phyloP scores from a whole-genome alignment of 768 basidiomycete species.

The Pleurotus citrinopileatus region DNA sequence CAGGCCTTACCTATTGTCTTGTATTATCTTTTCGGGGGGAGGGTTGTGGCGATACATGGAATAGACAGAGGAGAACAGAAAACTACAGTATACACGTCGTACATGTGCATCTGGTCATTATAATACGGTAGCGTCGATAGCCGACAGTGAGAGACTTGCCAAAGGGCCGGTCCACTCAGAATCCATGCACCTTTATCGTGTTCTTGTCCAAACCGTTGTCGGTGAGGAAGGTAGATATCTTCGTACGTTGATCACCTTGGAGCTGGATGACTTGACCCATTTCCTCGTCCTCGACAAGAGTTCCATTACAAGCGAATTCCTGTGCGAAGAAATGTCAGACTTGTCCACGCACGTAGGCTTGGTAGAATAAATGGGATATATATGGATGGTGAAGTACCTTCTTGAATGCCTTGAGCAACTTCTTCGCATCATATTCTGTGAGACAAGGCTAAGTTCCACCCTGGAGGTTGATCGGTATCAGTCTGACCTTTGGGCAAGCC shows the following conservation, averaged over 20 bases:
- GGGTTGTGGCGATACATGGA: constrained; percentile 11
- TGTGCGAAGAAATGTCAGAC: constrained; percentile 34
- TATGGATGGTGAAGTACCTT: constrained; percentile 54
- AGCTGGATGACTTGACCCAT: constrained; percentile 97
- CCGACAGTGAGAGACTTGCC: constrained; percentile 11
- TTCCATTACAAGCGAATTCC: constrained; percentile 99
- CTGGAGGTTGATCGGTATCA: constrained; percentile 9
- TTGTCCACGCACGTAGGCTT: too few relatives aligned
- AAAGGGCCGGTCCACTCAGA: constrained; percentile 43
- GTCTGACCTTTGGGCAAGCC: constrained; percentile 84
- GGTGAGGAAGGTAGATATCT: constrained; percentile 85
- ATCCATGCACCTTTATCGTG: constrained; percentile 87
- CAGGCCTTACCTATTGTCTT: background rate
- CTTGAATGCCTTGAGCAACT: constrained; percentile 98
- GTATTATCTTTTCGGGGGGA: background rate
- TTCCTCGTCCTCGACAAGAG: constrained; percentile 92
- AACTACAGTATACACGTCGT: constrained; percentile 12
- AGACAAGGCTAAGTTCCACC: constrained; percentile 7
- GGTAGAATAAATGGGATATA: too few relatives aligned
- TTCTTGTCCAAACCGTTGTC: constrained; percentile 76
- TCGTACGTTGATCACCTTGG: constrained; percentile 94
- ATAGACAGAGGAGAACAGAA: constrained; percentile 13
- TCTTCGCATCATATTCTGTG: constrained; percentile 94
- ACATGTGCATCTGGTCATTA: background rate
- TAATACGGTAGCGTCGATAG: constrained; percentile 4